phyloP scores from a whole-genome alignment of 768 basidiomycete species.

The Tulasnella sp. region DNA sequence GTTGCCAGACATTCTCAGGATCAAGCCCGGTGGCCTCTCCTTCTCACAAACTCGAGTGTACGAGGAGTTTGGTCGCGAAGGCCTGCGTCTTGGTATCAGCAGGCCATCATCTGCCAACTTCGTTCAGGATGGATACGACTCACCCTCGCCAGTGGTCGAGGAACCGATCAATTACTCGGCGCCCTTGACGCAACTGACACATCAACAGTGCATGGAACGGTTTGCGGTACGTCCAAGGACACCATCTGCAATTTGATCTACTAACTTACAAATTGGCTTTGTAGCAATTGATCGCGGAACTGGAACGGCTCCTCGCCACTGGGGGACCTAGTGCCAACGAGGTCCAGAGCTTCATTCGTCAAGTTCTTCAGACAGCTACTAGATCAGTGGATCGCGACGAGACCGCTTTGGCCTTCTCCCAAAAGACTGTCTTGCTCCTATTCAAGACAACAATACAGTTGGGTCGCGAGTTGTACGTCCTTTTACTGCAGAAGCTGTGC shows the following conservation, averaged over 20 bases:
- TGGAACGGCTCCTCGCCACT: constrained; percentile 72
- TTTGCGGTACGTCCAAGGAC: constrained; percentile 49
- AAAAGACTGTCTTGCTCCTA: constrained; percentile 90
- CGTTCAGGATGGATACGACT: constrained; percentile 31
- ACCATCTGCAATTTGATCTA: neutral
- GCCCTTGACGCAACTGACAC: constrained; percentile 50
- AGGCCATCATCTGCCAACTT: constrained; percentile 53
- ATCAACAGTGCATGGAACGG: constrained; percentile 81
- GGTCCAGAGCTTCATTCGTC: constrained; percentile 71
- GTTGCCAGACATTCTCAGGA: constrained; percentile 81
- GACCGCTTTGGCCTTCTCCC: constrained; percentile 85
- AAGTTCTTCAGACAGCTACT: constrained; percentile 71
- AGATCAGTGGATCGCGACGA: constrained; percentile 71
- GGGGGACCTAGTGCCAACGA: constrained; percentile 67
- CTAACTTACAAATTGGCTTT: constrained; percentile 26
- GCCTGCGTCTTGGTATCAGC: constrained; percentile 48
- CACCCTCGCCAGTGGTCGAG: constrained; percentile 56
- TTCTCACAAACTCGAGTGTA: constrained; percentile 79
- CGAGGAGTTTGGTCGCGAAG: constrained; percentile 81
- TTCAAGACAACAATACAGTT: constrained; percentile 82
- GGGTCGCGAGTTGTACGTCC: constrained; percentile 87
- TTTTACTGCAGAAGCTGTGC: constrained; percentile 81
- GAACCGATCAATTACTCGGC: constrained; percentile 21
- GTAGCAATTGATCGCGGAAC: constrained; percentile 45
- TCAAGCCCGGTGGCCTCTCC: constrained; percentile 74